Evolutionary conservation across 805 yeast species (phyloP).

Genomic region (Kodamaea jinghongensis): DNA sequence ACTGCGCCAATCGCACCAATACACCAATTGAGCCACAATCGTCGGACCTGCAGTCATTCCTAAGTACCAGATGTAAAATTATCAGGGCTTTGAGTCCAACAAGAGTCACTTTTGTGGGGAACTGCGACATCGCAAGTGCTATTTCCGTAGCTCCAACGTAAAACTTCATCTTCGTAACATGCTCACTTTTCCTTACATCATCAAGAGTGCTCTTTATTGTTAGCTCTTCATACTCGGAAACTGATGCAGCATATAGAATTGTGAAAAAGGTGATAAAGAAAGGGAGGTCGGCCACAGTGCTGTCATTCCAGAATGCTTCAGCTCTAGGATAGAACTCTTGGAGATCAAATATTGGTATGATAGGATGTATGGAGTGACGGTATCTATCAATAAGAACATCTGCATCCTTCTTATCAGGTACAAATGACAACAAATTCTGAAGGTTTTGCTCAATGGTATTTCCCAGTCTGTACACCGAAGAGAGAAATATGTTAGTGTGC

Average conservation of each 20-base stretch:
- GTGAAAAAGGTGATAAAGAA: constrained; percentile 11
- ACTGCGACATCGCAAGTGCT: constrained; percentile 12
- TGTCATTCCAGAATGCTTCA: constrained; percentile 12
- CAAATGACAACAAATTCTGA: constrained; percentile 8
- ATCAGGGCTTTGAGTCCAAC: constrained; percentile 12
- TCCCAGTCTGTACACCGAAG: constrained; percentile 1
- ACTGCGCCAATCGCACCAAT: constrained; percentile 12
- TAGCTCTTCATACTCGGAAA: constrained; percentile 13
- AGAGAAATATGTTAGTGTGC: too few species aligned
- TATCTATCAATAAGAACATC: constrained; percentile 12
- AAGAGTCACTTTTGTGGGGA: constrained; percentile 11
- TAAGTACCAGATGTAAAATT: constrained; percentile 9
- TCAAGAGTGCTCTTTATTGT: constrained; percentile 1
- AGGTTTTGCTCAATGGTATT: constrained; percentile 10
- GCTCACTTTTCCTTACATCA: constrained; percentile 2
- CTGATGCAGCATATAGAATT: constrained; percentile 15
- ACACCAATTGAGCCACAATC: constrained; percentile 14
- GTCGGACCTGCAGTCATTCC: constrained; percentile 9
- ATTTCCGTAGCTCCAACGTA: constrained; percentile 14
- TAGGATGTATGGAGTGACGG: constrained; percentile 12
- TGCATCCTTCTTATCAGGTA: constrained; percentile 11
- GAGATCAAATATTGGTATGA: constrained; percentile 13
- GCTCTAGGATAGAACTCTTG: constrained; percentile 8
- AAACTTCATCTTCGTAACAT: constrained; percentile 10
- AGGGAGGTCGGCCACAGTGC: constrained; percentile 4